Evolutionary conservation across 164 flowering plant species (phyloP).

Genomic region (Liriodendron chinense): DNA sequence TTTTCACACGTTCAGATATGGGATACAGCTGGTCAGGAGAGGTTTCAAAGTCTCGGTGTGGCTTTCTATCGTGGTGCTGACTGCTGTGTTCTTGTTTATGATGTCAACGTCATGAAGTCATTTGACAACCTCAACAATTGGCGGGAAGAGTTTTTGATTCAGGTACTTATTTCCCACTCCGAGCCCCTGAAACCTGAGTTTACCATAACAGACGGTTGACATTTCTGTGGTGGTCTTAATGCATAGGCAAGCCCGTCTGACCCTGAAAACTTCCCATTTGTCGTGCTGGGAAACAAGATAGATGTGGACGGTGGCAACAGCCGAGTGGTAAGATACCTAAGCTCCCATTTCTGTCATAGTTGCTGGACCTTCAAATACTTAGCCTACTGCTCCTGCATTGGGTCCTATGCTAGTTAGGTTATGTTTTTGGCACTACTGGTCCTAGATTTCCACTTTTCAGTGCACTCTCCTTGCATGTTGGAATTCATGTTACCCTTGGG

Average conservation of each 20-base stretch:
- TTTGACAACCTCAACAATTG: constrained; percentile 85
- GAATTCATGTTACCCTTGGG: too few relatives aligned
- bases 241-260: constrained; percentile 85
- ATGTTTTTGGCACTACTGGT: too few relatives aligned
- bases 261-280: constrained; percentile 93
- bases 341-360: not conserved
- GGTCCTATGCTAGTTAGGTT: not conserved
- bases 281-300: constrained; percentile 84
- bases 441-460: too few relatives aligned
- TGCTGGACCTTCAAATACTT: not conserved
- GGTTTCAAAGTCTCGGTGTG: constrained; percentile 92
- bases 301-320: constrained; percentile 96
- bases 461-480: too few relatives aligned
- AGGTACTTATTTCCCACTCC: constrained; percentile 35
- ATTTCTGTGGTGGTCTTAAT: constrained; percentile 5
- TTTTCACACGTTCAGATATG: constrained; percentile 53
- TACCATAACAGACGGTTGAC: not conserved
- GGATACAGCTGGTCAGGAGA: constrained; percentile 97
- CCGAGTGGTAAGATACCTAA: constrained; percentile 61
- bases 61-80: constrained; percentile 95
- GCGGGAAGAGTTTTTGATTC: constrained; percentile 87
- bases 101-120: constrained; percentile 86
- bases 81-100: constrained; percentile 90
- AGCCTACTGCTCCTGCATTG: not conserved
- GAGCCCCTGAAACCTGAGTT: not conserved